Evolutionary conservation across 352 stramenopile species (phyloP).

Genomic region (Hyaloperonospora arabidopsidis): DNA sequence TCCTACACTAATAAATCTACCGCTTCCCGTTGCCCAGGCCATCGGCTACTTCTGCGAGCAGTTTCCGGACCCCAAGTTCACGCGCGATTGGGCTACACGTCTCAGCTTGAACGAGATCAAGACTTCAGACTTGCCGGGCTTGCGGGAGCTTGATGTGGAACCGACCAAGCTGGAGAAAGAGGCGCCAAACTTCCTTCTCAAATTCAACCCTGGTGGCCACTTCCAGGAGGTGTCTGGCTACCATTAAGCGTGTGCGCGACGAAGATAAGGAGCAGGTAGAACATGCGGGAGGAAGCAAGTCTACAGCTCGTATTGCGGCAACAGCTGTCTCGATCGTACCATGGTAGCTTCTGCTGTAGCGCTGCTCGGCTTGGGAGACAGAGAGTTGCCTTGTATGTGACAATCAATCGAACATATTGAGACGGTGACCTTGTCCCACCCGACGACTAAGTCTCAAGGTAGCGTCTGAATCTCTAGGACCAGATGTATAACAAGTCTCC

Average conservation of each 20-base stretch:
- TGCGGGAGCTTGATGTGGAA: slow-evolving; percentile 81
- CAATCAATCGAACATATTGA: not conserved
- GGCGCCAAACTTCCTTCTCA: slow-evolving; percentile 92
- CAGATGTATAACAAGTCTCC: too few species aligned
- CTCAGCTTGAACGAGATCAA: slow-evolving; percentile 80
- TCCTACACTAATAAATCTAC: slow-evolving; percentile 73
- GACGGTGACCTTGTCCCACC: slow-evolving; percentile 5
- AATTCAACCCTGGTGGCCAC: slow-evolving; percentile 91
- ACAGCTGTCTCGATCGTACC: slow-evolving; percentile 11
- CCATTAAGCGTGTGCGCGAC: slow-evolving; percentile 43
- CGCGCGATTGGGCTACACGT: slow-evolving; percentile 63
- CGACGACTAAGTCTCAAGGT: too few species aligned
- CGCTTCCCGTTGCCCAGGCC: slow-evolving; percentile 60
- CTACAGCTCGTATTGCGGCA: slow-evolving; percentile 9
- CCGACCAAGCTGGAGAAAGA: slow-evolving; percentile 92
- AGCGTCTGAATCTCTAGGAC: too few species aligned
- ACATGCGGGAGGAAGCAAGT: slow-evolving; percentile 15
- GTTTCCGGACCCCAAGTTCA: slow-evolving; percentile 82
- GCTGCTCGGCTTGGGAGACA: slow-evolving; percentile 8
- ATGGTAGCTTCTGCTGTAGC: slow-evolving; percentile 8
- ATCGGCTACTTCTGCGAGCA: slow-evolving; percentile 76
- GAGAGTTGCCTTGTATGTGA: slow-evolving; percentile 9
- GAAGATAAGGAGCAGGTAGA: slow-evolving; percentile 2
- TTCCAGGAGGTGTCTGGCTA: slow-evolving; percentile 89
- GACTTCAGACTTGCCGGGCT: slow-evolving; percentile 63